Conservation (phyloP, 1,284 basidiomycete species). For the Ustilago vetiveriae region DNA sequence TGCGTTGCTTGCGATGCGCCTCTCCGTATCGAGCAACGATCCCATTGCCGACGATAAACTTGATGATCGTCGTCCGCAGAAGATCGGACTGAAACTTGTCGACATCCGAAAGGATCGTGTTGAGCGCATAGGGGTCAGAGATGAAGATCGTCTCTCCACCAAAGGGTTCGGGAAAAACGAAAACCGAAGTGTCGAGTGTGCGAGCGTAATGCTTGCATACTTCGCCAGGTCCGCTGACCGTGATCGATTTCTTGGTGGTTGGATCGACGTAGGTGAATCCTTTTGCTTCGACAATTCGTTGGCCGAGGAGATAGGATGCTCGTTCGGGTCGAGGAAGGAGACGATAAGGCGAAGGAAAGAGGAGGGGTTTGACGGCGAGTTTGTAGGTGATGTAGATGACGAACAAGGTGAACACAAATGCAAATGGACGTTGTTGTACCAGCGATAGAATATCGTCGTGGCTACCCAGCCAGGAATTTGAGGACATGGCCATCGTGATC, state of each 20-base stretch:
- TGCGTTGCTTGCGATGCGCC: slow-evolving; percentile 46
- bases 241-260: background rate
- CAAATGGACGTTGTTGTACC: slow-evolving; percentile 9
- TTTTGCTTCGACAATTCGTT: slow-evolving; percentile 35
- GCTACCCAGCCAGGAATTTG: background rate
- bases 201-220: slow-evolving; percentile 24
- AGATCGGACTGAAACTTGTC: slow-evolving; percentile 37
- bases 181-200: slow-evolving; percentile 20
- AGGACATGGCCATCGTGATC: background rate
- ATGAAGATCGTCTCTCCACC: slow-evolving; percentile 33
- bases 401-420: slow-evolving; percentile 9
- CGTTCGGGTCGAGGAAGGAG: slow-evolving; percentile 24
- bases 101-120: slow-evolving; percentile 33
- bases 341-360: slow-evolving; percentile 40
- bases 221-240: slow-evolving; percentile 26
- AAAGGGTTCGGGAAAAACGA: slow-evolving; percentile 38
- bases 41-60: slow-evolving; percentile 43
- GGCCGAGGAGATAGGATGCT: slow-evolving; percentile 28
- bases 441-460: background rate
- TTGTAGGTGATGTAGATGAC: slow-evolving; percentile 29
- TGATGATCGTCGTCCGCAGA: slow-evolving; percentile 33
- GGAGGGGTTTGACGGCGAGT: slow-evolving; percentile 30
- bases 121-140: slow-evolving; percentile 32
- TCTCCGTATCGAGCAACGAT: slow-evolving; percentile 40
- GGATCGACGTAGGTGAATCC: slow-evolving; percentile 20